A percentile compares a stretch with the other conserved stretches of the same genome.
These are phyloP conservation scores for Trametes pubescens DNA, from an alignment of 1,284 basidiomycete species.

Conservation along the genomic window DNA sequence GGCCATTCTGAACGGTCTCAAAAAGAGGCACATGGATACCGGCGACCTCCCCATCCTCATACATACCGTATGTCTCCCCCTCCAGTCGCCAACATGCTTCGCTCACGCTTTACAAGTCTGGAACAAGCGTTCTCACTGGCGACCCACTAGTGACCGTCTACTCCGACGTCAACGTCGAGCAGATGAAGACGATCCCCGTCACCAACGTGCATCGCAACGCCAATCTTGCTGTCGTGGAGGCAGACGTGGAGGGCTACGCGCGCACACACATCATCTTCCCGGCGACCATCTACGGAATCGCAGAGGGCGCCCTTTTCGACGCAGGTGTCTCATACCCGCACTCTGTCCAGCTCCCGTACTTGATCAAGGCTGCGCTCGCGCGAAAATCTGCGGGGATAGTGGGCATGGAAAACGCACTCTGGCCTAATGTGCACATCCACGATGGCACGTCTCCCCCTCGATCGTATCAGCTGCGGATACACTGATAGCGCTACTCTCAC, in stretches of 20 bases:
- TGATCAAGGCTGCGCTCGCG: constrained; percentile 40
- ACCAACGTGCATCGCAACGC: constrained; percentile 46
- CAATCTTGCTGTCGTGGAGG: constrained; percentile 44
- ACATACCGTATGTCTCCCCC: constrained; percentile 64
- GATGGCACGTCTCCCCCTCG: constrained; percentile 31
- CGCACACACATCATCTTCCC: constrained; percentile 50
- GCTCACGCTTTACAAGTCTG: constrained; percentile 45
- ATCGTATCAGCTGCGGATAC: neutral
- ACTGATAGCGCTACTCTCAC: neutral
- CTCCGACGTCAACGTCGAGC: constrained; percentile 46
- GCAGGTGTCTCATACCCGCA: constrained; percentile 47
- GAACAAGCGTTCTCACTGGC: constrained; percentile 47
- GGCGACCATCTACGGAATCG: constrained; percentile 50
- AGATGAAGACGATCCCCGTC: constrained; percentile 45
- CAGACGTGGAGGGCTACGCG: constrained; percentile 48
- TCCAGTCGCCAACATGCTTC: too few species aligned
- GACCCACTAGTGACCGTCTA: constrained; percentile 46
- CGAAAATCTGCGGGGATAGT: constrained; percentile 46
- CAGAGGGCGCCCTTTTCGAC: constrained; percentile 45
- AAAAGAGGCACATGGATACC: constrained; percentile 50
- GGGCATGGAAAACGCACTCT: constrained; percentile 40
- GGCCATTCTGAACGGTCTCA: constrained; percentile 55
- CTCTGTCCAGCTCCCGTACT: constrained; percentile 49
- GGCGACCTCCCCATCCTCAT: constrained; percentile 56
- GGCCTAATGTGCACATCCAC: constrained; percentile 41